Evolutionary conservation across 1,139 yeast species (phyloP).

Genomic region (Taphrina confusa): DNA sequence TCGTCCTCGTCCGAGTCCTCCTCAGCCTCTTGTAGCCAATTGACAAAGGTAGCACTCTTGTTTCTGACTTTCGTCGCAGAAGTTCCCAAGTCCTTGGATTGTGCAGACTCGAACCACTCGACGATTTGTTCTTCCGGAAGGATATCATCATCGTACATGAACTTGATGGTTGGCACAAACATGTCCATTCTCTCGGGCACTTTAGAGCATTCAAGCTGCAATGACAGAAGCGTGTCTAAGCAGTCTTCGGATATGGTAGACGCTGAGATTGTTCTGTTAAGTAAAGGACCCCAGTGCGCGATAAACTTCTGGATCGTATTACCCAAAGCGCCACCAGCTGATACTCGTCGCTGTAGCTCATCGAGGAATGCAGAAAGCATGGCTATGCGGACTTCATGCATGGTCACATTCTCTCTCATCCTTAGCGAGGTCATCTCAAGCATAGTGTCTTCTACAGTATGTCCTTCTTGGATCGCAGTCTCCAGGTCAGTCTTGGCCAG

Average conservation of each 20-base stretch:
- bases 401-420: slow-evolving; percentile 95
- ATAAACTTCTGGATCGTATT: slow-evolving; percentile 76
- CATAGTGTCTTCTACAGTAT: slow-evolving; percentile 87
- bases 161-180: slow-evolving; percentile 57
- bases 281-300: slow-evolving; percentile 75
- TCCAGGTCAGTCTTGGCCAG: slow-evolving; percentile 95
- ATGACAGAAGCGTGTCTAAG: slow-evolving; percentile 64
- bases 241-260: slow-evolving; percentile 63
- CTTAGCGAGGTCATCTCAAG: slow-evolving; percentile 89
- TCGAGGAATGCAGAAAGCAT: slow-evolving; percentile 68
- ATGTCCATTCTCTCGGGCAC: slow-evolving; percentile 42
- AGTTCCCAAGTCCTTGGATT: slow-evolving; percentile 44
- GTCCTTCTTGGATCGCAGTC: slow-evolving; percentile 87
- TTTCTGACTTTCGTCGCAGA: slow-evolving; percentile 6
- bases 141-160: slow-evolving; percentile 76
- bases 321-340: neutral
- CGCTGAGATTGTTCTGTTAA: slow-evolving; percentile 72
- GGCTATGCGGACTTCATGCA: slow-evolving; percentile 86
- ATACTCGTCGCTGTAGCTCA: neutral
- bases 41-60: slow-evolving; percentile 22
- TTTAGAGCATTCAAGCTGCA: slow-evolving; percentile 55
- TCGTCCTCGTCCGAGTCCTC: slow-evolving; percentile 24
- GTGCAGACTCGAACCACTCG: slow-evolving; percentile 61
- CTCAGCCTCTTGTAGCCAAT: slow-evolving; percentile 31
- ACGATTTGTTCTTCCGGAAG: slow-evolving; percentile 77